phyloP scores from a whole-genome alignment of 441 rosid species.

The Euphorbia corollata region DNA sequence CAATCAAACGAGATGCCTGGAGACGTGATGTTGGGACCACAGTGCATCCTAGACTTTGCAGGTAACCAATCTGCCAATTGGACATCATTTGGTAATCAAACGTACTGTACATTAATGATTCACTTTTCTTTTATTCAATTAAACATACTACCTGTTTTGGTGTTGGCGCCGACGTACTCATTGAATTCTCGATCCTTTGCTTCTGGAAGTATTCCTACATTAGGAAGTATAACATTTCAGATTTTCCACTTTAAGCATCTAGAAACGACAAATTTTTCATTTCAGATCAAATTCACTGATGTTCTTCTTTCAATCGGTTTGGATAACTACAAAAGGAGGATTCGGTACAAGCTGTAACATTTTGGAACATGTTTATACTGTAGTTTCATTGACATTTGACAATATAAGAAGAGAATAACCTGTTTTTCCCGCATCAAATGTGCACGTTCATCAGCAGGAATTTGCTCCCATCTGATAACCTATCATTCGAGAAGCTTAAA shows the following conservation, averaged over 20 bases:
- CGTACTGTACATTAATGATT: background rate
- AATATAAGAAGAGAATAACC: slow-evolving; percentile 31
- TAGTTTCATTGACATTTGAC: background rate
- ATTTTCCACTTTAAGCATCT: background rate
- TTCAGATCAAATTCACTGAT: background rate
- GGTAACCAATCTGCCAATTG: slow-evolving; percentile 42
- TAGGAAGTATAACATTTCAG: background rate
- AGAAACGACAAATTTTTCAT: background rate
- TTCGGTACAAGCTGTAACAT: background rate
- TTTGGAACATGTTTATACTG: background rate
- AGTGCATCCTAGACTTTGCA: slow-evolving; percentile 61
- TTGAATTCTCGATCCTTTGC: slow-evolving; percentile 73
- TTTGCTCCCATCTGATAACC: slow-evolving; percentile 86
- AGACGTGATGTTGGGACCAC: slow-evolving; percentile 56
- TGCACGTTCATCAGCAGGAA: slow-evolving; percentile 84
- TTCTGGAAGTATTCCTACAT: slow-evolving; percentile 84
- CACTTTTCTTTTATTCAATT: background rate
- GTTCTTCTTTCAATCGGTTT: background rate
- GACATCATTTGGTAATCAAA: background rate
- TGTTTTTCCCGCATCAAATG: slow-evolving; percentile 85
- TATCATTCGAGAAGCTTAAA: slow-evolving; percentile 18
- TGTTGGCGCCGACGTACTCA: slow-evolving; percentile 78
- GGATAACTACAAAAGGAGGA: background rate
- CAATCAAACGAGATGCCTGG: slow-evolving; percentile 68
- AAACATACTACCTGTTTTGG: slow-evolving; percentile 57